Percentiles rank a stretch among this genome's conserved stretches.
These are phyloP conservation scores for Coelastrella sp. DNA, from an alignment of 139 green algal genomes.

Conservation along the genomic window DNA sequence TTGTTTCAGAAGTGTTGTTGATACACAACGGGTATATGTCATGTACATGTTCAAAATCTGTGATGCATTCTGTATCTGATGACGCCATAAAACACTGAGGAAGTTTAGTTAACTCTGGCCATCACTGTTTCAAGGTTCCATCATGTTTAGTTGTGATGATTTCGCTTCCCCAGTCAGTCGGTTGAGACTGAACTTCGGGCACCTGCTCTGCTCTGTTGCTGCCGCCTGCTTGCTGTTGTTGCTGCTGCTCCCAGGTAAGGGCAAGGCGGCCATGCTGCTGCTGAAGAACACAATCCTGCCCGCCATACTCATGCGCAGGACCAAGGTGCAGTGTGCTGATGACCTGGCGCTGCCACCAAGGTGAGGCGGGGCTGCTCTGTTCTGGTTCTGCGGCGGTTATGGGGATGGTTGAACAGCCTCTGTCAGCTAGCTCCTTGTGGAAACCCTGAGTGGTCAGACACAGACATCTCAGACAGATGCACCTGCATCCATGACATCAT, in stretches of 20 bases:
- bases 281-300: slow-evolving; percentile 85
- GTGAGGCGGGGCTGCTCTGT: background rate
- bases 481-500: too few species aligned
- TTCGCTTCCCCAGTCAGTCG: too few species aligned
- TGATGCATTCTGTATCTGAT: background rate
- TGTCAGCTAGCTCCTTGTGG: too few species aligned
- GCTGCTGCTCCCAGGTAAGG: slow-evolving; percentile 39
- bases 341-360: slow-evolving; percentile 91
- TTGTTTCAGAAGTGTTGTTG: too few species aligned
- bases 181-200: background rate
- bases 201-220: background rate
- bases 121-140: background rate
- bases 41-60: too few species aligned
- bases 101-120: too few species aligned
- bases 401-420: too few species aligned
- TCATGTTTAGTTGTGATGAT: background rate
- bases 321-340: slow-evolving; percentile 94
- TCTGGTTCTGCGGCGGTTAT: too few species aligned
- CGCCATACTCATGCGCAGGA: slow-evolving; percentile 87
- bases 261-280: slow-evolving; percentile 58
- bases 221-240: background rate
- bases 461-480: background rate
- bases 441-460: background rate
- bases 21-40: too few species aligned
- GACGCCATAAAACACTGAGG: background rate